Base-by-base conservation (phyloP, 495 filamentous ascomycete species). In the Xylaria longipes region DNA sequence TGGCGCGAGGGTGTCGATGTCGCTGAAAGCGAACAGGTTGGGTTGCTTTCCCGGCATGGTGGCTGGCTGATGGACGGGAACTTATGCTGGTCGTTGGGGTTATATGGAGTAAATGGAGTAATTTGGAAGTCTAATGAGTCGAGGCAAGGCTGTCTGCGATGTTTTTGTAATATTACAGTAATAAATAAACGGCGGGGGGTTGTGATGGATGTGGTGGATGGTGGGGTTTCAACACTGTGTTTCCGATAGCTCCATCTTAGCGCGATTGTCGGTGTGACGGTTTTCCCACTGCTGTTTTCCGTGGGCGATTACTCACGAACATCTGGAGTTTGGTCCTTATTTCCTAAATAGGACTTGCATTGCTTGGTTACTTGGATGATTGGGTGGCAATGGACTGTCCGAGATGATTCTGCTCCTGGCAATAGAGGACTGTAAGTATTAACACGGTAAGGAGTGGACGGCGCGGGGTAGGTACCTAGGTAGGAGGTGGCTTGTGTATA, bases 1-100 rank as follows among this genome's bases (percentile, higher is more conserved):
- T 27, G 85, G 79, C 25, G 94, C 93, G 63, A 99, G 90, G 9
- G 88, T 82, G 68, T 90, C 87, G 71, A 85, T 81, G 80, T 86
- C 85, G 60, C 85, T 79, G 81, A 95, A 99, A 70, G 92, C 89
- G 86, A 93, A 97, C 74, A 99, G 91, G 75, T 93, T 95, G 71
- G 94, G 92, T 77, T 92, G 89, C 73, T 90, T 89, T 68, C 86
- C 87, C 52, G 77, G 77, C 92, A 94, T 93, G 68, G 22, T 89
- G 71, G 46, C 58, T 37, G 56, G 35, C 39, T 35, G 62, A 48
- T 29, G 27, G 33, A 39, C 31, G 39, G 43, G 25, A 43, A 54
- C 15, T 54, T 31, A 22, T 35, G 52, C 43, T 62, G 76, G 39
- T 72, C 39, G 41, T 46, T 25, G 58, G 14, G 41, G 45, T 45